Percentiles rank a stretch among this genome's conserved stretches.
These are phyloP conservation scores for Sphaerobolus stellatus DNA, from an alignment of 1,284 basidiomycete species.

Conservation along the genomic window DNA sequence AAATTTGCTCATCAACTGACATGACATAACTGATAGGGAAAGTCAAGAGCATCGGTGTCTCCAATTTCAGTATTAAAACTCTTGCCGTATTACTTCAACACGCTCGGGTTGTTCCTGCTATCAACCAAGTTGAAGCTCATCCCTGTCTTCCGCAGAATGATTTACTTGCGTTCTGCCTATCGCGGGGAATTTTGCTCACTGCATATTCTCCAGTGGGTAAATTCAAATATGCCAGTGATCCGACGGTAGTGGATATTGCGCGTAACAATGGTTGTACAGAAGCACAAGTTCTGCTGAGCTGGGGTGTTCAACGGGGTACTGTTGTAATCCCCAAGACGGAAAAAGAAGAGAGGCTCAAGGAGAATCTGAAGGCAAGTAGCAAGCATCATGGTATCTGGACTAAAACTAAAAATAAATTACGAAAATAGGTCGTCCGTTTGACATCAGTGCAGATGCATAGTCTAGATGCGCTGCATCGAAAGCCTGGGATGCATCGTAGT, in stretches of 20 bases:
- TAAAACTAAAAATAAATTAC: too few relatives aligned
- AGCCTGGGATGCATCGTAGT: too few relatives aligned
- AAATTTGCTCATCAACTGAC: too few relatives aligned
- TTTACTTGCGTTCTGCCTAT: slow-evolving; percentile 65
- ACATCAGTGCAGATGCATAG: too few relatives aligned
- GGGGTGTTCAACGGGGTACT: slow-evolving; percentile 62
- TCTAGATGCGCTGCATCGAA: too few relatives aligned
- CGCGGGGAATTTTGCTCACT: slow-evolving; percentile 76
- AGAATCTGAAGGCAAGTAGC: too few relatives aligned
- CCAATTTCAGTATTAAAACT: slow-evolving; percentile 74
- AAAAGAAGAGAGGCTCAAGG: too few relatives aligned
- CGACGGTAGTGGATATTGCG: slow-evolving; percentile 65
- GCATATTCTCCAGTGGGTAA: slow-evolving; percentile 87
- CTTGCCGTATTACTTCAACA: slow-evolving; percentile 70
- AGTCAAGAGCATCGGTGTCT: slow-evolving; percentile 70
- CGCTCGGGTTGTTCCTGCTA: slow-evolving; percentile 75
- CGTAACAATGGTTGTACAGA: slow-evolving; percentile 55
- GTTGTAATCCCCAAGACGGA: slow-evolving; percentile 76
- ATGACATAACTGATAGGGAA: slow-evolving; percentile 26
- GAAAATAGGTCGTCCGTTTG: too few relatives aligned
- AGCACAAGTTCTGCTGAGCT: slow-evolving; percentile 71
- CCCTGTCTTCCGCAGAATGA: slow-evolving; percentile 74
- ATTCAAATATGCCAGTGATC: slow-evolving; percentile 37
- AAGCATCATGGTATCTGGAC: too few relatives aligned
- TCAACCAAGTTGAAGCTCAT: slow-evolving; percentile 86